These are phyloP conservation scores for Saccharomyces hybrid DNA, from an alignment of 1,139 yeast species.

Conservation along the genomic window DNA sequence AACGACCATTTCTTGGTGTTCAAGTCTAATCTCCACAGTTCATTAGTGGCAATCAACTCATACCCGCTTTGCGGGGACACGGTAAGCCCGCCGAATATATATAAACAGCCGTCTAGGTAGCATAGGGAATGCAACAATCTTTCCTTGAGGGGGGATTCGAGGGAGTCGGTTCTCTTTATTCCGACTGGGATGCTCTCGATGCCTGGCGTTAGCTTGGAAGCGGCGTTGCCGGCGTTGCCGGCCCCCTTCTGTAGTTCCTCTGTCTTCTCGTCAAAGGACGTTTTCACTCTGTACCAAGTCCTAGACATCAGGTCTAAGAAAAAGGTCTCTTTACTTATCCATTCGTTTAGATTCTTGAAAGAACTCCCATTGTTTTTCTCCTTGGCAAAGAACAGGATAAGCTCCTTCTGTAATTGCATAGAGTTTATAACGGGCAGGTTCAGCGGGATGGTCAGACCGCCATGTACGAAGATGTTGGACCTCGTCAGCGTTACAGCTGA, in stretches of 20 bases:
- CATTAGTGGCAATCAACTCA: conserved; percentile 48
- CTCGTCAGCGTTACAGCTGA: conserved; percentile 51
- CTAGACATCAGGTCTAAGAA: conserved; percentile 51
- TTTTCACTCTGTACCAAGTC: conserved; percentile 44
- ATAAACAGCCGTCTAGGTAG: conserved; percentile 44
- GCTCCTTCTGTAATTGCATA: conserved; percentile 28
- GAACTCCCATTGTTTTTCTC: conserved; percentile 17
- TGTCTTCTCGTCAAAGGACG: conserved; percentile 9
- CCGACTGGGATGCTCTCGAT: not conserved
- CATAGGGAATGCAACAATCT: conserved; percentile 55
- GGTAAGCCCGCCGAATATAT: conserved; percentile 55
- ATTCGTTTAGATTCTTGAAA: conserved; percentile 32
- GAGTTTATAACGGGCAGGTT: conserved; percentile 38
- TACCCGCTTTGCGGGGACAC: conserved; percentile 30
- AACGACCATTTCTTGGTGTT: conserved; percentile 47
- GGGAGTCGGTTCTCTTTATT: not conserved
- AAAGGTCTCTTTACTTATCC: conserved; percentile 52
- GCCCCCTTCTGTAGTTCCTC: not conserved
- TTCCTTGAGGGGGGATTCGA: conserved; percentile 37
- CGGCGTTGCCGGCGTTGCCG: not conserved
- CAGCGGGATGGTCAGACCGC: conserved; percentile 59
- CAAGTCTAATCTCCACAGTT: conserved; percentile 59
- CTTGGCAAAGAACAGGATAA: conserved; percentile 24
- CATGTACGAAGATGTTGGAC: conserved; percentile 57
- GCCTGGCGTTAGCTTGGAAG: not conserved